phyloP scores from a whole-genome alignment of 495 filamentous ascomycete species.

The Aspergillus bridgeri region DNA sequence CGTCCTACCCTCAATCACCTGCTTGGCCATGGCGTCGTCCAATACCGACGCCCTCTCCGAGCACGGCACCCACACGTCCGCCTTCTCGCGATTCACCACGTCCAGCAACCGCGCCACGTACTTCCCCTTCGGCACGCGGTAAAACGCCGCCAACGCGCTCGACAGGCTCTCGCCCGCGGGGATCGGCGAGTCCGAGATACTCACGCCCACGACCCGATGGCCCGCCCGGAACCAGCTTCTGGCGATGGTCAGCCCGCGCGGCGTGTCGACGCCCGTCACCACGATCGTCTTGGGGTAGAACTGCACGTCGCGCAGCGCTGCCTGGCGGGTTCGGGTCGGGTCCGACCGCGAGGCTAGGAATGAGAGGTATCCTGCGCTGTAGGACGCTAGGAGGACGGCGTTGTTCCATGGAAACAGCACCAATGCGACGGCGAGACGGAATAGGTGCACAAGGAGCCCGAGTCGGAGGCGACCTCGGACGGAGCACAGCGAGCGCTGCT shows the following conservation, averaged over 20 bases:
- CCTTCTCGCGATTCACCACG: conserved; percentile 56
- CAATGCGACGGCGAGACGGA: conserved; percentile 35
- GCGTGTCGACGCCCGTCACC: conserved; percentile 67
- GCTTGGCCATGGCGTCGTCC: conserved; percentile 63
- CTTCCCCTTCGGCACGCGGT: conserved; percentile 45
- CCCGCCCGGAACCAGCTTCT: conserved; percentile 62
- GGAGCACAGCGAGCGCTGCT: conserved; percentile 3
- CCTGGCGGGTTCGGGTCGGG: conserved; percentile 20
- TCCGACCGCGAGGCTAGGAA: conserved; percentile 11
- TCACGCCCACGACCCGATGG: conserved; percentile 70
- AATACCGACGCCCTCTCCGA: conserved; percentile 56
- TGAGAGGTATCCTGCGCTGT: conserved; percentile 24
- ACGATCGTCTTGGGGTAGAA: conserved; percentile 60
- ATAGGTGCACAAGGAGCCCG: conserved; percentile 24
- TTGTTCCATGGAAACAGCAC: conserved; percentile 54
- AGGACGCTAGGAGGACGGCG: conserved; percentile 41
- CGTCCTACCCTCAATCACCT: conserved; percentile 55
- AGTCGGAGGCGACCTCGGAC: conserved; percentile 8
- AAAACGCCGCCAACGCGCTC: conserved; percentile 46
- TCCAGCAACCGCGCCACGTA: conserved; percentile 51
- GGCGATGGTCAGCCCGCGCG: conserved; percentile 64
- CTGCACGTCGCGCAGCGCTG: conserved; percentile 31
- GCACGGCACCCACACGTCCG: conserved; percentile 73
- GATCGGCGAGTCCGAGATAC: conserved; percentile 54
- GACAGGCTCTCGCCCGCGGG: conserved; percentile 42